Evolutionary conservation across 2,329 filamentous ascomycete species (phyloP).

Genomic region (Alternaria burnsii): DNA sequence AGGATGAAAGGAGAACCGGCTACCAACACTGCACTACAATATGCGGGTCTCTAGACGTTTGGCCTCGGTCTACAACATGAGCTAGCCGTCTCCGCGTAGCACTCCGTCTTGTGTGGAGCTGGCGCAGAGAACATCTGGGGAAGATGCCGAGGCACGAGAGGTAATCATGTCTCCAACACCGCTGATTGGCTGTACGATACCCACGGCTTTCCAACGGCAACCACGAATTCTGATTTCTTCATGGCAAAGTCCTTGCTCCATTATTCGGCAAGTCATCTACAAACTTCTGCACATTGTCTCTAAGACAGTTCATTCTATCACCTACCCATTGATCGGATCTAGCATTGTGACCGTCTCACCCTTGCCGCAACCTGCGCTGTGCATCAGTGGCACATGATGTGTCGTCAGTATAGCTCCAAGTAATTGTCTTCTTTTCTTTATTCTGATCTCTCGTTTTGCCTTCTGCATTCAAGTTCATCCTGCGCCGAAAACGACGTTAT

Average conservation of each 20-base stretch:
- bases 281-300: background rate
- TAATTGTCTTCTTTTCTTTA: background rate
- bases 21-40: slow-evolving; percentile 18
- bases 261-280: background rate
- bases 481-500: background rate
- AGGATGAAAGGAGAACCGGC: slow-evolving; percentile 7
- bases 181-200: background rate
- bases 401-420: background rate
- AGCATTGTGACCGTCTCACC: too few relatives aligned
- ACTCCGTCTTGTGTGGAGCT: slow-evolving; percentile 25
- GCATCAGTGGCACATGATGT: too few relatives aligned
- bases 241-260: background rate
- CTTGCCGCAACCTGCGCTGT: too few relatives aligned
- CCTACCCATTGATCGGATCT: too few relatives aligned
- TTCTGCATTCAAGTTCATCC: background rate
- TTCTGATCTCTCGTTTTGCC: background rate
- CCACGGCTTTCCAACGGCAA: background rate
- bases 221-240: background rate
- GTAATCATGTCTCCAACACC: slow-evolving; percentile 3
- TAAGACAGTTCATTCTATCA: background rate
- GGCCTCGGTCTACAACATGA: slow-evolving; percentile 26
- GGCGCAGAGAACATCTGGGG: slow-evolving; percentile 25
- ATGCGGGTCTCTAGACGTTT: slow-evolving; percentile 14
- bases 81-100: slow-evolving; percentile 29
- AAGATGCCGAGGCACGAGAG: slow-evolving; percentile 31